Evolutionary conservation across 805 yeast genomes (phyloP).

Genomic region (Zygosaccharomyces bisporus): DNA sequence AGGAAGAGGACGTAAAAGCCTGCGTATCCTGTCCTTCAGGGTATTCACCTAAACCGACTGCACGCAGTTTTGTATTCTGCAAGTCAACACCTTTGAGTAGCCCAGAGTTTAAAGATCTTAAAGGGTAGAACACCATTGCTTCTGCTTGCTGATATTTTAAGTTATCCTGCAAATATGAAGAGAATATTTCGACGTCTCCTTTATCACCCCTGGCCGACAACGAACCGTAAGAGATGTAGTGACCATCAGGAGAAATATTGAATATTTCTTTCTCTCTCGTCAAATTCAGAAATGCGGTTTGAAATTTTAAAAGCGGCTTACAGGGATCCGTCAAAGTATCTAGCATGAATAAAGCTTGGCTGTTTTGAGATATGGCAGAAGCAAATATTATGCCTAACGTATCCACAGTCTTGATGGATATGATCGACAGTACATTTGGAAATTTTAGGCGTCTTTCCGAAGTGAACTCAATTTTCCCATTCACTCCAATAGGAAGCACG

Average conservation of each 20-base stretch:
- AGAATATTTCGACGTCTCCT: conserved; percentile 26
- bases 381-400: conserved; percentile 12
- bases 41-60: conserved; percentile 2
- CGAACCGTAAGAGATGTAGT: conserved; percentile 26
- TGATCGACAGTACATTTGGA: conserved; percentile 6
- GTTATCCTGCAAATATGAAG: conserved; percentile 15
- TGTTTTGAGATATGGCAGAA: conserved; percentile 11
- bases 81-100: not conserved
- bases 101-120: conserved; percentile 8
- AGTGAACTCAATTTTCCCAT: conserved; percentile 2
- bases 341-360: conserved; percentile 10
- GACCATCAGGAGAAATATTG: conserved; percentile 18
- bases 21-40: no score
- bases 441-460: conserved; percentile 2
- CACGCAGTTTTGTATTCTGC: conserved; percentile 1
- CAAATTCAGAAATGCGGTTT: conserved; percentile 20
- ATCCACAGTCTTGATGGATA: conserved; percentile 12
- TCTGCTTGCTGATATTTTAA: conserved; percentile 7
- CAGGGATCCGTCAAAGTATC: conserved; percentile 6
- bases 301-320: conserved; percentile 10
- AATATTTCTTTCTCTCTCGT: conserved; percentile 22
- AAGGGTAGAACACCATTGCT: conserved; percentile 9
- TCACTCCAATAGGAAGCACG: conserved; percentile 4
- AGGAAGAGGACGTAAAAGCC: no score
- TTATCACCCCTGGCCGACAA: conserved; percentile 6